These are phyloP conservation scores for Sphaerostilbella broomeana DNA, from an alignment of 2,329 filamentous ascomycete genomes.

Conservation along the genomic window DNA sequence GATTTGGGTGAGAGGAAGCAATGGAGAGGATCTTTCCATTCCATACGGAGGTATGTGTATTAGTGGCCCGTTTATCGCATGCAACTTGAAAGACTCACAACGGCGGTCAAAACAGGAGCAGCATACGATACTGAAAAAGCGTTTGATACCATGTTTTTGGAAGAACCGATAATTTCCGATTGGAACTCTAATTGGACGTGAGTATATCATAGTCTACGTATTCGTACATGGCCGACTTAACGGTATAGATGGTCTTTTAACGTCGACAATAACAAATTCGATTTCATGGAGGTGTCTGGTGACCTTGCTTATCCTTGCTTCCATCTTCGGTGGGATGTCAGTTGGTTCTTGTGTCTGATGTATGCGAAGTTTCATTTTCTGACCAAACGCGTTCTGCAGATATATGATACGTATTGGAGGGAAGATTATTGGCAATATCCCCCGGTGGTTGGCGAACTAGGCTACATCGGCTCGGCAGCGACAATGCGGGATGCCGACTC, in stretches of 20 bases:
- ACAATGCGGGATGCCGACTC: conserved; percentile 30
- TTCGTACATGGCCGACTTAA: too few species aligned
- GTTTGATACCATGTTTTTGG: conserved; percentile 32
- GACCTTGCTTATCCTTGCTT: conserved; percentile 27
- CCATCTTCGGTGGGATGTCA: conserved; percentile 32
- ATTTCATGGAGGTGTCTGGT: conserved; percentile 26
- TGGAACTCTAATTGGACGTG: conserved; percentile 21
- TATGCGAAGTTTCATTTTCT: too few species aligned
- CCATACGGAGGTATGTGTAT: conserved; percentile 32
- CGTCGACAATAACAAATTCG: conserved; percentile 19
- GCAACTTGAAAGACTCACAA: too few species aligned
- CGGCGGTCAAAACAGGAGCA: conserved; percentile 22
- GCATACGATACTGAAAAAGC: conserved; percentile 34
- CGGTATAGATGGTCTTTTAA: conserved; percentile 28
- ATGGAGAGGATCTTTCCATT: conserved; percentile 35
- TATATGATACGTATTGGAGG: conserved; percentile 33
- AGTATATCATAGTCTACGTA: too few species aligned
- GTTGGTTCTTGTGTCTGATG: too few species aligned
- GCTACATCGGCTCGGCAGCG: conserved; percentile 38
- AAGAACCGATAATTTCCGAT: conserved; percentile 22
- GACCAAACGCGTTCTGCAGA: conserved; percentile 24
- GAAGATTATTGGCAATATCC: conserved; percentile 38
- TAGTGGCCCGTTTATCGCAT: not conserved
- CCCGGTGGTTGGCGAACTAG: conserved; percentile 29
- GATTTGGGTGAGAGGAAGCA: conserved; percentile 33